Evolutionary conservation across 2,329 filamentous ascomycete species (phyloP).

Genomic region (Pleomassaria siparia): DNA sequence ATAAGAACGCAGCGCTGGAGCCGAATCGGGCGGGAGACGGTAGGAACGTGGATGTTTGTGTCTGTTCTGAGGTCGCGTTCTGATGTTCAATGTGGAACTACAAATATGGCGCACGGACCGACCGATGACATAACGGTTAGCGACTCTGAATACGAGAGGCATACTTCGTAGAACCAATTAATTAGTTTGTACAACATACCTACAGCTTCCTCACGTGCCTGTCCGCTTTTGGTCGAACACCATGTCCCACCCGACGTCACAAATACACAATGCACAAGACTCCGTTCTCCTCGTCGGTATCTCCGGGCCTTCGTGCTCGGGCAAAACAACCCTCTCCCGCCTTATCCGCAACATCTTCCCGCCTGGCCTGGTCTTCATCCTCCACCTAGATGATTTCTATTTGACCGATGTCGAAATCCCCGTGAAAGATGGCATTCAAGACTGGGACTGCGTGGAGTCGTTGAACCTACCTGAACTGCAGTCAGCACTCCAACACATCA

Average conservation of each 20-base stretch:
- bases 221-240: constrained; percentile 3
- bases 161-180: too few relatives aligned
- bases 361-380: constrained; percentile 63
- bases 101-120: background rate
- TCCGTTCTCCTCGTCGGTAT: constrained; percentile 69
- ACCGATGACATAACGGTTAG: background rate
- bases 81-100: background rate
- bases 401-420: constrained; percentile 70
- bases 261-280: background rate
- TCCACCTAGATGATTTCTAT: constrained; percentile 98
- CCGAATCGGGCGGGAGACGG: too few relatives aligned
- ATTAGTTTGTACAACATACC: too few relatives aligned
- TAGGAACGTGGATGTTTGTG: too few relatives aligned
- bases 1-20: background rate
- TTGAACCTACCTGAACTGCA: constrained; percentile 71
- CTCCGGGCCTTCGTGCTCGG: constrained; percentile 87
- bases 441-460: constrained; percentile 89
- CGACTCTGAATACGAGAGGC: constrained; percentile 1
- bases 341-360: constrained; percentile 82
- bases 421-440: constrained; percentile 60
- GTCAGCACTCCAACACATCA: constrained; percentile 69
- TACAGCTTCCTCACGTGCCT: constrained; percentile 4
- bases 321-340: constrained; percentile 90
- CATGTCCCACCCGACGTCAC: background rate
- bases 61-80: too few relatives aligned